Evolutionary conservation across 2,329 filamentous ascomycete genomes (phyloP).

Genomic region (Lecanoromycetidae sp.): DNA sequence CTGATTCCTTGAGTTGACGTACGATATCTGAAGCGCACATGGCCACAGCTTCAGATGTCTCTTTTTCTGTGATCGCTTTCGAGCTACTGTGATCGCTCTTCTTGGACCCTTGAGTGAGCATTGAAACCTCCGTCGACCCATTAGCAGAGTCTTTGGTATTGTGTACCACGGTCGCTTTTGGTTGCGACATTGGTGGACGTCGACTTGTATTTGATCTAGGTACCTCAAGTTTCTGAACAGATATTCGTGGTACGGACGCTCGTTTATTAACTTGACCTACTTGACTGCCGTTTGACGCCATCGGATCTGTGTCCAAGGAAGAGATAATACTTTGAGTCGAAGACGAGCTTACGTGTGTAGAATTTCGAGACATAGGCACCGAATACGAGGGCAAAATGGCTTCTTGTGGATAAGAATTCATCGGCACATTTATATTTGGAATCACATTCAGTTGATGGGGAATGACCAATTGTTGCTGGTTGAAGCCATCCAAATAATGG

Average conservation of each 20-base stretch:
- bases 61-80: not conserved
- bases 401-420: not conserved
- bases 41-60: not conserved
- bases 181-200: not conserved
- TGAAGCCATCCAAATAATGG: conserved; percentile 5
- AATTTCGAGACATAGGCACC: not conserved
- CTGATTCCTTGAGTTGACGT: not conserved
- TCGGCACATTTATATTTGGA: not conserved
- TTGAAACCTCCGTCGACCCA: no score
- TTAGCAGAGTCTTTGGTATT: no score
- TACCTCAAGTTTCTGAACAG: not conserved
- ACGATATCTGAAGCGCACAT: conserved; percentile 1
- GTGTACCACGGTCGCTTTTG: not conserved
- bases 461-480: not conserved
- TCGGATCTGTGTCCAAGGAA: not conserved
- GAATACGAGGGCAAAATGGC: not conserved
- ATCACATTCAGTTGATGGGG: not conserved
- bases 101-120: not conserved
- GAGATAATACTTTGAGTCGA: not conserved
- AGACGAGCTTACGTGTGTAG: not conserved
- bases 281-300: not conserved
- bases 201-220: not conserved
- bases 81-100: not conserved
- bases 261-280: not conserved
- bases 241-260: not conserved